Percentiles rank a stretch among this genome's conserved stretches.
These are phyloP conservation scores for Geoglossum cookeanum DNA, from an alignment of 2,329 filamentous ascomycete genomes.

Conservation along the genomic window DNA sequence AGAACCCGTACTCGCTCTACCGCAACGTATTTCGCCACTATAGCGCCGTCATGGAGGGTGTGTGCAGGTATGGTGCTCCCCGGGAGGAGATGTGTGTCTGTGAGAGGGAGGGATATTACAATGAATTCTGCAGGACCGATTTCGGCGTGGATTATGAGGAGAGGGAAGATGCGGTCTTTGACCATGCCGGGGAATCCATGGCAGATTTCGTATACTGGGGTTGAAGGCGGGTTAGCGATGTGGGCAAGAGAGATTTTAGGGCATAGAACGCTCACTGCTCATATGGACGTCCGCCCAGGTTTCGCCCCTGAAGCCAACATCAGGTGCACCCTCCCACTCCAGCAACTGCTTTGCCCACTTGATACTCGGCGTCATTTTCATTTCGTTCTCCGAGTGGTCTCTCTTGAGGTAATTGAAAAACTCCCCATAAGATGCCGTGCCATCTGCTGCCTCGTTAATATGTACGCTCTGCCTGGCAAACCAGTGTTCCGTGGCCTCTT, in stretches of 20 bases:
- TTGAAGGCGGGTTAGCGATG: conserved; percentile 3
- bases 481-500: conserved; percentile 8
- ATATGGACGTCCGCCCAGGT: conserved; percentile 8
- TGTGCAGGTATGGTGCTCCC: conserved; percentile 14
- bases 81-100: conserved; percentile 8
- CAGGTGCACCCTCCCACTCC: conserved; percentile 11
- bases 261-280: conserved; percentile 7
- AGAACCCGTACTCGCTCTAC: conserved; percentile 9
- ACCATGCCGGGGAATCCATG: conserved; percentile 14
- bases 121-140: conserved; percentile 12
- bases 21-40: conserved; percentile 11
- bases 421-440: conserved; percentile 9
- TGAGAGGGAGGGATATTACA: conserved; percentile 16
- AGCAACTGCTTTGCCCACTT: conserved; percentile 14
- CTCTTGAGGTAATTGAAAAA: conserved; percentile 9
- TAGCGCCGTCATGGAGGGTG: conserved; percentile 13
- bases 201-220: conserved; percentile 16
- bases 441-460: conserved; percentile 7
- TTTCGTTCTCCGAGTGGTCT: conserved; percentile 11
- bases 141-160: conserved; percentile 15
- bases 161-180: conserved; percentile 15
- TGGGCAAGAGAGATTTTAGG: not conserved
- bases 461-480: conserved; percentile 10
- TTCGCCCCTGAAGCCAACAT: conserved; percentile 4
- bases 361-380: conserved; percentile 12